phyloP scores from a whole-genome alignment of 2,329 filamentous ascomycete species.

The Ciborinia camelliae region DNA sequence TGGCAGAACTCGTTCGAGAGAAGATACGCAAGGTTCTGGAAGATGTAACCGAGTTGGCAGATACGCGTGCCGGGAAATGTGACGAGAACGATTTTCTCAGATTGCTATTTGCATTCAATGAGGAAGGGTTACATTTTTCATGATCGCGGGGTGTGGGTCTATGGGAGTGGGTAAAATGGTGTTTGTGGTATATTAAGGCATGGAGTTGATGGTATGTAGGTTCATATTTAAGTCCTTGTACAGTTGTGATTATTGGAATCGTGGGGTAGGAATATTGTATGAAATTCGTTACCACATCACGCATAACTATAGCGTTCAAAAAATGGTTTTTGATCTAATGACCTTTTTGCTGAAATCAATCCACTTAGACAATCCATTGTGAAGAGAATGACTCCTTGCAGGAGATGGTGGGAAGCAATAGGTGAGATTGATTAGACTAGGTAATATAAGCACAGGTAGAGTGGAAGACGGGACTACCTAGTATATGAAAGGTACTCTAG shows the following conservation, averaged over 20 bases:
- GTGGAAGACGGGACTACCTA: no score
- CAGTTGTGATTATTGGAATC: constrained; percentile 7
- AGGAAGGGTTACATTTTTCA: constrained; percentile 84
- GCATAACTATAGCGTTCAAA: no score
- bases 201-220: constrained; percentile 27
- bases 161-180: constrained; percentile 21
- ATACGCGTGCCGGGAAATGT: constrained; percentile 79
- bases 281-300: no score
- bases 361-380: no score
- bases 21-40: constrained; percentile 86
- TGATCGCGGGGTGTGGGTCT: constrained; percentile 22
- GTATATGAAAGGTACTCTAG: no score
- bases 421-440: no score
- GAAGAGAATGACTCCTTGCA: no score
- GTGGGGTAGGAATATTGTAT: no score
- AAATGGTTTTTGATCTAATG: no score
- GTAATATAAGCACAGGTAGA: no score
- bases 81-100: constrained; percentile 91
- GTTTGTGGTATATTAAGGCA: constrained; percentile 17
- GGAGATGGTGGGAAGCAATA: no score
- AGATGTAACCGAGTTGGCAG: constrained; percentile 72
- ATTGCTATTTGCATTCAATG: constrained; percentile 77
- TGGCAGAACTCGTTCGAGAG: constrained; percentile 75
- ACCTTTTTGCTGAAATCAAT: no score
- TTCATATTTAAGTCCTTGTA: neutral